Evolutionary conservation across 495 filamentous ascomycete species (phyloP).

Genomic region (Lasiosphaeria miniovina): DNA sequence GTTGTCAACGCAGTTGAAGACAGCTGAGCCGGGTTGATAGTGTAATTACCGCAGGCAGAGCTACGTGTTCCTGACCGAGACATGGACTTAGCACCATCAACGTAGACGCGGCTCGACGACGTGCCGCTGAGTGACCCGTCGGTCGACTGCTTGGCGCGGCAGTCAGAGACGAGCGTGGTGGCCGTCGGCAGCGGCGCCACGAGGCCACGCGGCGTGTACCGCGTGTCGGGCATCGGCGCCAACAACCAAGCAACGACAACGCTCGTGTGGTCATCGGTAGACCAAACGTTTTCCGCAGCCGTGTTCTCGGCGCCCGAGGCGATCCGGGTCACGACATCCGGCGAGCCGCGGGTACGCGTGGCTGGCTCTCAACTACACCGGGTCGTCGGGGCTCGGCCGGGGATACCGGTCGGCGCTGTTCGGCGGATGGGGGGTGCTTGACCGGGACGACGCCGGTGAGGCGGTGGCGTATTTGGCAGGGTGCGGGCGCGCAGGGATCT

Average conservation of each 20-base stretch:
- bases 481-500: slow-evolving; percentile 43
- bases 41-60: slow-evolving; percentile 25
- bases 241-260: neutral
- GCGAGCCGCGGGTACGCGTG: slow-evolving; percentile 49
- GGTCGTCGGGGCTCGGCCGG: slow-evolving; percentile 47
- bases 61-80: slow-evolving; percentile 38
- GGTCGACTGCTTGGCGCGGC: slow-evolving; percentile 16
- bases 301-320: slow-evolving; percentile 32
- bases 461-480: slow-evolving; percentile 40
- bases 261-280: slow-evolving; percentile 18
- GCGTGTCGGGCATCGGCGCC: slow-evolving; percentile 14
- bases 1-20: too few relatives aligned
- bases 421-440: slow-evolving; percentile 43
- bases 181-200: slow-evolving; percentile 26
- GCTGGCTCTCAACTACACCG: slow-evolving; percentile 47
- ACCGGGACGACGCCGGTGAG: slow-evolving; percentile 44
- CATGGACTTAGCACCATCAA: slow-evolving; percentile 26
- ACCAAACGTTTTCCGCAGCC: slow-evolving; percentile 20
- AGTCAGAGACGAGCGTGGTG: slow-evolving; percentile 24
- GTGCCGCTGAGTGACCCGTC: slow-evolving; percentile 12
- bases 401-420: slow-evolving; percentile 45
- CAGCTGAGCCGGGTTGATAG: neutral
- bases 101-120: slow-evolving; percentile 14
- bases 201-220: slow-evolving; percentile 25
- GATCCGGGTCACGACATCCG: slow-evolving; percentile 35